These are phyloP conservation scores for Streptanthus diversifolius DNA, from an alignment of 345 rosid genomes.

Conservation along the genomic window DNA sequence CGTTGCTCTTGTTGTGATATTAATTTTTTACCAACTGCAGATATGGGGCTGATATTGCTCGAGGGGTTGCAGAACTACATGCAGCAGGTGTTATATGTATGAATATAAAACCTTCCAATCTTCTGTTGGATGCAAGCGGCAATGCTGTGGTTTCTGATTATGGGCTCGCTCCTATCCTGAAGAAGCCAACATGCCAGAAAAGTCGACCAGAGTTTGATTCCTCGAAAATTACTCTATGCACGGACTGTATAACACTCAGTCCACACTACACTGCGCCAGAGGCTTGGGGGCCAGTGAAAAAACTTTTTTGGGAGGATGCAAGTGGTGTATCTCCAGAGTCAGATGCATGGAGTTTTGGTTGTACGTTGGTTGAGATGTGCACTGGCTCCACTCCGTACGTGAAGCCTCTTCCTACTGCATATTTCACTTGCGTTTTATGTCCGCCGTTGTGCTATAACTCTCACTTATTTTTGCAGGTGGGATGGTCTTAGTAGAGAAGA, in stretches of 20 bases:
- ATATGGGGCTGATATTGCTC: conserved; percentile 91
- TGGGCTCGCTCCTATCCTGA: conserved; percentile 82
- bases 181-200: conserved; percentile 81
- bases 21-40: conserved; percentile 45
- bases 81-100: conserved; percentile 96
- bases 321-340: conserved; percentile 83
- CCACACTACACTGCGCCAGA: conserved; percentile 96
- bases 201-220: conserved; percentile 62
- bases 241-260: conserved; percentile 83
- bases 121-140: conserved; percentile 76
- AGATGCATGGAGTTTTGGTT: conserved; percentile 99
- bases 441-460: conserved; percentile 6
- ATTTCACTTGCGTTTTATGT: conserved; percentile 13
- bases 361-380: conserved; percentile 99
- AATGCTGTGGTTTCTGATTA: conserved; percentile 92
- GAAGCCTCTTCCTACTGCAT: conserved; percentile 22
- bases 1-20: conserved; percentile 28
- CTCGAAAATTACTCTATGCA: conserved; percentile 61
- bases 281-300: conserved; percentile 98
- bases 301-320: conserved; percentile 93
- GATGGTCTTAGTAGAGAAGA: conserved; percentile 88
- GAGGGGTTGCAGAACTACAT: conserved; percentile 95
- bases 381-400: conserved; percentile 97
- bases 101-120: conserved; percentile 95
- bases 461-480: conserved; percentile 59